Evolutionary conservation across 805 yeast species (phyloP).

Genomic region (Cyberlindnera americana): DNA sequence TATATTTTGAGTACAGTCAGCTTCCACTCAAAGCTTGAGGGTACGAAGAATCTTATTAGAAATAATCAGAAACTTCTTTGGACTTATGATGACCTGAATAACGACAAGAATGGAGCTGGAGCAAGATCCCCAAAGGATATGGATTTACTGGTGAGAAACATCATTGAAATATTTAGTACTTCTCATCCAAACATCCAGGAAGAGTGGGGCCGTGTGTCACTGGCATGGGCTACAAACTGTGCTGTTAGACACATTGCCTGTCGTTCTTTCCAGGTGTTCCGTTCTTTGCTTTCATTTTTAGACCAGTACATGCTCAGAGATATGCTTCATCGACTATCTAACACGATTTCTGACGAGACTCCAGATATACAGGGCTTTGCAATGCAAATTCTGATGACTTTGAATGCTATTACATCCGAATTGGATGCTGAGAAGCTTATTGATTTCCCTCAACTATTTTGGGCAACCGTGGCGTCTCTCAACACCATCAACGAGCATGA

Average conservation of each 20-base stretch:
- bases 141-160: slow-evolving; percentile 68
- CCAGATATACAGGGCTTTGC: slow-evolving; percentile 93
- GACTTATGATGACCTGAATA: slow-evolving; percentile 82
- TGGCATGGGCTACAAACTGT: slow-evolving; percentile 96
- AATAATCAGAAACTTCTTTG: slow-evolving; percentile 53
- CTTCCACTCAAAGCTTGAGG: slow-evolving; percentile 49
- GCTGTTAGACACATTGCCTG: slow-evolving; percentile 97
- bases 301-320: slow-evolving; percentile 89
- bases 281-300: slow-evolving; percentile 75
- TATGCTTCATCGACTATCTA: slow-evolving; percentile 88
- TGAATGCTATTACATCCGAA: slow-evolving; percentile 89
- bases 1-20: slow-evolving; percentile 61
- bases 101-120: slow-evolving; percentile 76
- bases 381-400: slow-evolving; percentile 94
- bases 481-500: slow-evolving; percentile 91
- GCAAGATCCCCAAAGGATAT: slow-evolving; percentile 83
- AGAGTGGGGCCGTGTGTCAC: slow-evolving; percentile 81
- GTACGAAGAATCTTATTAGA: slow-evolving; percentile 55
- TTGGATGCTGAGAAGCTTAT: slow-evolving; percentile 72
- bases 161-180: slow-evolving; percentile 52
- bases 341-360: slow-evolving; percentile 87
- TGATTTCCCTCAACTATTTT: slow-evolving; percentile 88
- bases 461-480: slow-evolving; percentile 92
- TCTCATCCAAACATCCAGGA: slow-evolving; percentile 53
- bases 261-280: slow-evolving; percentile 87